Evolutionary conservation across 164 flowering plant species (phyloP).

Genomic region (Tinospora cordifolia): DNA sequence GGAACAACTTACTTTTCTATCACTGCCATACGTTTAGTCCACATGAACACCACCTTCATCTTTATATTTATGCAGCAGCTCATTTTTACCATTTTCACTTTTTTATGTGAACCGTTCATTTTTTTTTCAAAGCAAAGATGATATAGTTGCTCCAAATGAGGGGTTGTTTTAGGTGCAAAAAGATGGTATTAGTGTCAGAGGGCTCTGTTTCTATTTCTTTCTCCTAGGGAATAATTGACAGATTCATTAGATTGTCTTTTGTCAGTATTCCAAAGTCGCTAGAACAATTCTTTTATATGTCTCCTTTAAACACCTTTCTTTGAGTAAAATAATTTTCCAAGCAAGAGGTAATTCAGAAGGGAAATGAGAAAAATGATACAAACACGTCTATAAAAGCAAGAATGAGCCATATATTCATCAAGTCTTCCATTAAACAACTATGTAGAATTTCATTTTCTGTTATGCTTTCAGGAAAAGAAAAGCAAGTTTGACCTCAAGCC

Average conservation of each 20-base stretch:
- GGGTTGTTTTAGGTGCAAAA: too few relatives aligned
- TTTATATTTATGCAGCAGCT: neutral
- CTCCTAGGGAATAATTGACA: neutral
- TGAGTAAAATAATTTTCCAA: too few relatives aligned
- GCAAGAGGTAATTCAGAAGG: neutral
- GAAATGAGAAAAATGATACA: neutral
- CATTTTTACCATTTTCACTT: too few relatives aligned
- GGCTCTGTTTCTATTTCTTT: neutral
- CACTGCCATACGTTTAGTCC: neutral
- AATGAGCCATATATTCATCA: neutral
- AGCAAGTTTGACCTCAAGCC: neutral
- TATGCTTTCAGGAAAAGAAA: neutral
- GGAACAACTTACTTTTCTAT: neutral
- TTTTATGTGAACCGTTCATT: too few relatives aligned
- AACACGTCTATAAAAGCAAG: neutral
- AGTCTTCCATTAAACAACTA: neutral
- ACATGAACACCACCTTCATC: neutral
- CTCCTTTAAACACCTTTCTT: too few relatives aligned
- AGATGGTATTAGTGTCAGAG: too few relatives aligned
- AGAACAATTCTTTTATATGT: too few relatives aligned
- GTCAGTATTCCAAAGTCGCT: too few relatives aligned
- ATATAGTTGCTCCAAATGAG: too few relatives aligned
- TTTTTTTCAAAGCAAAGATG: too few relatives aligned
- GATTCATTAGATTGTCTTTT: neutral
- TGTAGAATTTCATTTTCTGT: neutral